Conservation (phyloP, 306 rosid genomes). For the Rosa multiflora region DNA sequence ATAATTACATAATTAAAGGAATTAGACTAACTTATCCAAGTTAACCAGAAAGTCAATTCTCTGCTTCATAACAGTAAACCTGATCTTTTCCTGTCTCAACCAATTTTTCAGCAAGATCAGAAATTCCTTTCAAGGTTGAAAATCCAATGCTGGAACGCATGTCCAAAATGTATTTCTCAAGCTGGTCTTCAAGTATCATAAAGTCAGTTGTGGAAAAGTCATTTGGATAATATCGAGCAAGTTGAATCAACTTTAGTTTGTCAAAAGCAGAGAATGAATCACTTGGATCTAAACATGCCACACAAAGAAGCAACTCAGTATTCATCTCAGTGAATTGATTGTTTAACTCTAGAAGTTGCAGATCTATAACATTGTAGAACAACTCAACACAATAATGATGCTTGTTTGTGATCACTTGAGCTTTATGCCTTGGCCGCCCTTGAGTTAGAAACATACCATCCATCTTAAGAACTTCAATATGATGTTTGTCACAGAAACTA, state of each 20-base stretch:
- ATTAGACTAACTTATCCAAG: too few species aligned
- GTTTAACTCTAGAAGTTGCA: constrained; percentile 19
- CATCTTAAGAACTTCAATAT: neutral
- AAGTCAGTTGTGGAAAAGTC: neutral
- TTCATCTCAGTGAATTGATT: neutral
- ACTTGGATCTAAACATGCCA: neutral
- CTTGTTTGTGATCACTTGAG: neutral
- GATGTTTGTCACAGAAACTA: neutral
- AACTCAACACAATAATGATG: constrained; percentile 7
- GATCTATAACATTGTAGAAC: neutral
- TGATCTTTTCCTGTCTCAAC: neutral
- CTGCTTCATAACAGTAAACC: too few species aligned
- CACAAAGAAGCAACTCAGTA: neutral
- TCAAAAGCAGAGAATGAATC: constrained; percentile 15
- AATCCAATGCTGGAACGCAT: neutral
- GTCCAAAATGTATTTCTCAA: constrained; percentile 14
- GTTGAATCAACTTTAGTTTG: neutral
- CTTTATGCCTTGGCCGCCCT: neutral
- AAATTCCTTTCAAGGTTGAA: neutral
- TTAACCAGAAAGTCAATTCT: too few species aligned
- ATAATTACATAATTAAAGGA: too few species aligned
- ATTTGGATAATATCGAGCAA: constrained; percentile 14
- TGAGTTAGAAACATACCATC: neutral
- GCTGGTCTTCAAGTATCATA: constrained; percentile 12
- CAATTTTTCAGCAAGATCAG: constrained; percentile 10